Percentiles rank a stretch among this genome's conserved stretches.
These are phyloP conservation scores for Phoenix roebelenii DNA, from an alignment of 176 grass and related monocot species.

Conservation along the genomic window DNA sequence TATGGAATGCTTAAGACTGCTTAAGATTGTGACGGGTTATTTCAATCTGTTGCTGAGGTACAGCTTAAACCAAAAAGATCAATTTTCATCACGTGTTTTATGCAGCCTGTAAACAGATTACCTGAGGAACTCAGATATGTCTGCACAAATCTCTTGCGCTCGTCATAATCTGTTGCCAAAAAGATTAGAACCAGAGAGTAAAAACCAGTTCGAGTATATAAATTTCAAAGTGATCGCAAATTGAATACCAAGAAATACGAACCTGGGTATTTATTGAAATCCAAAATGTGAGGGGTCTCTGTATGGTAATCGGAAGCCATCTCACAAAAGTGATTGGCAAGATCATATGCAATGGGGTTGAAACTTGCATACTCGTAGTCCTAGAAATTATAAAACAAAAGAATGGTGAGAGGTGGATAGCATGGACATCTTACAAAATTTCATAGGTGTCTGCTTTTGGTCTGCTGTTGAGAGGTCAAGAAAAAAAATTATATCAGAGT, in stretches of 20 bases:
- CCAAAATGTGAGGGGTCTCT: slow-evolving; percentile 59
- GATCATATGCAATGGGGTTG: slow-evolving; percentile 84
- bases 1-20: too few relatives aligned
- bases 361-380: slow-evolving; percentile 95
- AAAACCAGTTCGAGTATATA: too few relatives aligned
- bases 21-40: too few relatives aligned
- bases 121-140: slow-evolving; percentile 67
- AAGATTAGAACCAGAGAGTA: too few relatives aligned
- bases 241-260: slow-evolving; percentile 18
- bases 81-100: neutral
- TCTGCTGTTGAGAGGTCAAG: too few relatives aligned
- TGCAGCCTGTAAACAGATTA: slow-evolving; percentile 24
- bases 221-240: too few relatives aligned
- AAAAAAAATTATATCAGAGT: too few relatives aligned
- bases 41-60: too few relatives aligned
- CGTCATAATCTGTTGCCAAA: slow-evolving; percentile 42
- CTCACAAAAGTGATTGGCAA: slow-evolving; percentile 98
- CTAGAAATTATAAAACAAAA: slow-evolving; percentile 18
- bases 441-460: too few relatives aligned
- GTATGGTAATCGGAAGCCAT: slow-evolving; percentile 95
- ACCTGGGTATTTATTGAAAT: slow-evolving; percentile 92
- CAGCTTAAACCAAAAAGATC: too few relatives aligned
- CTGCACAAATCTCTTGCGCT: slow-evolving; percentile 63
- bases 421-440: too few relatives aligned
- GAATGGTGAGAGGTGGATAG: neutral